These are phyloP conservation scores for Globisporangium emineosum DNA, from an alignment of 352 stramenopile species.

Conservation along the genomic window DNA sequence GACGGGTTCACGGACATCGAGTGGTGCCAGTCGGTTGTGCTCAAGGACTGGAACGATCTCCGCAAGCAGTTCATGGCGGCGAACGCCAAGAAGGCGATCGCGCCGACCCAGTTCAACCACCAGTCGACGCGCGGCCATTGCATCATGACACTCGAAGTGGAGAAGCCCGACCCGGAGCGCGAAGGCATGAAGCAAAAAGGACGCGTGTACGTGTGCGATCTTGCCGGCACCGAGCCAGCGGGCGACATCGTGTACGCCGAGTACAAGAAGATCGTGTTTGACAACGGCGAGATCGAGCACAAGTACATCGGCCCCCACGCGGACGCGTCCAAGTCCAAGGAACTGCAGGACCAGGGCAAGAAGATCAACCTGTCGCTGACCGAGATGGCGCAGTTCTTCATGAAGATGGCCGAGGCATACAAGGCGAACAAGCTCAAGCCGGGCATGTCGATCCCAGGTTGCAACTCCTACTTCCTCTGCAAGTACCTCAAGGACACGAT, in stretches of 20 bases:
- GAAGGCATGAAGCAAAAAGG: conserved; percentile 89
- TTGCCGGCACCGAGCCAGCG: conserved; percentile 91
- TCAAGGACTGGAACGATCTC: conserved; percentile 94
- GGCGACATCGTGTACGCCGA: conserved; percentile 93
- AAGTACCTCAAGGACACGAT: conserved; percentile 97
- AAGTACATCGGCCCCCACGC: conserved; percentile 89
- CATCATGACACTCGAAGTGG: conserved; percentile 95
- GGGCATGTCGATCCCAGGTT: conserved; percentile 90
- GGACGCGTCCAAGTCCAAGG: conserved; percentile 91
- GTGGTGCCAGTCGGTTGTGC: conserved; percentile 90
- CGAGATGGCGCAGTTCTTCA: conserved; percentile 96
- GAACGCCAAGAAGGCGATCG: conserved; percentile 92
- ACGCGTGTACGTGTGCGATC: conserved; percentile 92
- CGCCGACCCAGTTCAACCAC: conserved; percentile 94
- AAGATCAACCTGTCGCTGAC: conserved; percentile 95
- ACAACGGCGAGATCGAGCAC: conserved; percentile 91
- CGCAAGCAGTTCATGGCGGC: conserved; percentile 87
- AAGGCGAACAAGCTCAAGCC: conserved; percentile 94
- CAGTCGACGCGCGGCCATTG: conserved; percentile 93
- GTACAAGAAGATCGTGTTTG: conserved; percentile 92
- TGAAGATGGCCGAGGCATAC: conserved; percentile 95
- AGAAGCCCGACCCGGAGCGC: conserved; percentile 90
- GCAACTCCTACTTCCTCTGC: conserved; percentile 94
- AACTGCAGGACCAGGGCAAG: conserved; percentile 94
- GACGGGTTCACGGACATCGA: conserved; percentile 96